A percentile compares a stretch with the other conserved stretches of the same genome.
These are phyloP conservation scores for Oryza glaberrima DNA, from an alignment of 176 grass and related monocot genomes.

Conservation along the genomic window DNA sequence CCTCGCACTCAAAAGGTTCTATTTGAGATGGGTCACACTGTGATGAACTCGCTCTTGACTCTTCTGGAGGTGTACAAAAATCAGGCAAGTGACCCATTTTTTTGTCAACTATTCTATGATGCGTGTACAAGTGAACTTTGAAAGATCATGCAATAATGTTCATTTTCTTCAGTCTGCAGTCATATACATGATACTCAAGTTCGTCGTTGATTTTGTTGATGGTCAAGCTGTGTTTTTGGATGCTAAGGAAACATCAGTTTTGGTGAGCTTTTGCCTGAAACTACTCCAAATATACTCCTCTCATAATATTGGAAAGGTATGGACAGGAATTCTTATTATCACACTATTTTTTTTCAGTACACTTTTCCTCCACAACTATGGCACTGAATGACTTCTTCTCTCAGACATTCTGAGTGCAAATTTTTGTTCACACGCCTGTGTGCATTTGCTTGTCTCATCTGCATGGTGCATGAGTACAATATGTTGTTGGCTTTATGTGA, in stretches of 20 bases:
- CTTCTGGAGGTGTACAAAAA: slow-evolving; percentile 93
- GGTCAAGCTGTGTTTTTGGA: slow-evolving; percentile 91
- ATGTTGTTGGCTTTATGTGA: background rate
- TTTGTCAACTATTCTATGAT: slow-evolving; percentile 31
- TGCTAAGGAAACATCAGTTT: slow-evolving; percentile 85
- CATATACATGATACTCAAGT: slow-evolving; percentile 95
- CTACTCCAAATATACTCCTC: slow-evolving; percentile 95
- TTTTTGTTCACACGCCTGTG: background rate
- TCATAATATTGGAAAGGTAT: slow-evolving; percentile 95
- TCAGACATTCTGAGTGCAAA: background rate
- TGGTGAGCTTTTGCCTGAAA: slow-evolving; percentile 88
- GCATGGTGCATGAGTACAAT: slow-evolving; percentile 25
- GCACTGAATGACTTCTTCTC: background rate
- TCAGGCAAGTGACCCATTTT: slow-evolving; percentile 57
- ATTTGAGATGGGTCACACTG: slow-evolving; percentile 85
- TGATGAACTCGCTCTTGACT: slow-evolving; percentile 89
- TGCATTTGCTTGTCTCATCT: slow-evolving; percentile 28
- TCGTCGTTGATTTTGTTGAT: slow-evolving; percentile 96
- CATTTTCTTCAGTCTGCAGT: slow-evolving; percentile 71
- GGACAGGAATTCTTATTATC: slow-evolving; percentile 7
- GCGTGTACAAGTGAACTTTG: slow-evolving; percentile 17
- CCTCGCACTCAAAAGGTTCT: slow-evolving; percentile 89
- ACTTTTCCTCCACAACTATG: slow-evolving; percentile 1
- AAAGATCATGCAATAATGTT: slow-evolving; percentile 32
- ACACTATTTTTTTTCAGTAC: slow-evolving; percentile 6